These are phyloP conservation scores for Rhizopogon roseolus DNA, from an alignment of 768 basidiomycete genomes.

Conservation along the genomic window DNA sequence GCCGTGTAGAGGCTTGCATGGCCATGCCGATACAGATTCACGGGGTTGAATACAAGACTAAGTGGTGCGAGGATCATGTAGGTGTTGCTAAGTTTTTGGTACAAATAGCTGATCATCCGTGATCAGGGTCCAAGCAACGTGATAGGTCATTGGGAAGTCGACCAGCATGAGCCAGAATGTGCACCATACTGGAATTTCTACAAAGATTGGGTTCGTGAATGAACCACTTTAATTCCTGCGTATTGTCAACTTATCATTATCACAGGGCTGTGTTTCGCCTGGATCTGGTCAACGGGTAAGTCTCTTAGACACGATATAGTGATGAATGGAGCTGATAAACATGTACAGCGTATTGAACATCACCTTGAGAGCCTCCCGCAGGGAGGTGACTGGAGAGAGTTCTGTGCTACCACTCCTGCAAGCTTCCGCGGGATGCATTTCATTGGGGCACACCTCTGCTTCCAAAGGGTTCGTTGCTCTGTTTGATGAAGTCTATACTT, in stretches of 20 bases:
- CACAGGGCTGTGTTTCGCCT: background rate
- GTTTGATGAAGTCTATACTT: background rate
- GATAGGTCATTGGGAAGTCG: constrained; percentile 22
- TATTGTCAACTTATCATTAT: background rate
- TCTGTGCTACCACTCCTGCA: constrained; percentile 29
- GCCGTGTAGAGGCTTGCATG: constrained; percentile 18
- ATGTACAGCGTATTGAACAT: constrained; percentile 22
- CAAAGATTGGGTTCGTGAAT: constrained; percentile 12
- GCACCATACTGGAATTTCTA: constrained; percentile 18
- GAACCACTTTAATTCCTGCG: too few species aligned
- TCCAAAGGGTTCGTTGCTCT: constrained; percentile 12
- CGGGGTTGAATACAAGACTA: constrained; percentile 11
- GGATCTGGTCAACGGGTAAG: constrained; percentile 3
- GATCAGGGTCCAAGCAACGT: constrained; percentile 11
- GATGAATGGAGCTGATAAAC: background rate
- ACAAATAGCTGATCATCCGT: background rate
- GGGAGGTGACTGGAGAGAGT: constrained; percentile 24
- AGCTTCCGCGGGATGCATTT: constrained; percentile 22
- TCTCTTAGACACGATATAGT: background rate
- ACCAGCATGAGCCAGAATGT: constrained; percentile 23
- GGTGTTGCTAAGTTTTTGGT: background rate
- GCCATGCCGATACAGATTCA: constrained; percentile 20
- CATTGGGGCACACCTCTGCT: constrained; percentile 17
- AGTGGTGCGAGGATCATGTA: constrained; percentile 18
- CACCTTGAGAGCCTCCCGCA: constrained; percentile 22